Conservation (phyloP, 352 stramenopile species). For the Lagenidium sp. region DNA sequence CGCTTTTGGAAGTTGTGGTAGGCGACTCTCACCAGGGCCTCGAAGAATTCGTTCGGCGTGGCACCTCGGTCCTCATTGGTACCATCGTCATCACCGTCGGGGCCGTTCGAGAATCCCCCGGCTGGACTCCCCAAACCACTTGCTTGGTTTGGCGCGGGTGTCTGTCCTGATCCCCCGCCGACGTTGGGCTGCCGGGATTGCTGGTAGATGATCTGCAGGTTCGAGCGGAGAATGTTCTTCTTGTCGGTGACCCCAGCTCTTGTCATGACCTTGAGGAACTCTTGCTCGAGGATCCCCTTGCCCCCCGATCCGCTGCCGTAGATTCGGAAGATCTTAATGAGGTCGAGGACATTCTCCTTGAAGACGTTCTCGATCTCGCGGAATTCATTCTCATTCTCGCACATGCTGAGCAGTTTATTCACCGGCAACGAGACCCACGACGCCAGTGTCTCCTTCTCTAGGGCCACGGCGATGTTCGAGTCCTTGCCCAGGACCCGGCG, state of each 20-base stretch:
- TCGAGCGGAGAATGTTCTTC: slow-evolving; percentile 69
- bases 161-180: background rate
- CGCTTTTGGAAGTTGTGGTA: slow-evolving; percentile 65
- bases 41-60: slow-evolving; percentile 75
- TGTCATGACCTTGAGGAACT: slow-evolving; percentile 80
- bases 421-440: slow-evolving; percentile 41
- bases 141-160: slow-evolving; percentile 1
- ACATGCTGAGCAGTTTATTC: slow-evolving; percentile 40
- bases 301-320: slow-evolving; percentile 54
- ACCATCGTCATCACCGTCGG: slow-evolving; percentile 13
- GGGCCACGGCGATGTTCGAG: slow-evolving; percentile 51
- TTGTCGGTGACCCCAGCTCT: slow-evolving; percentile 67
- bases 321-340: slow-evolving; percentile 77
- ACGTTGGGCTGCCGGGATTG: slow-evolving; percentile 27
- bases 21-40: slow-evolving; percentile 59
- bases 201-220: slow-evolving; percentile 70
- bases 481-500: slow-evolving; percentile 56
- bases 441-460: slow-evolving; percentile 64
- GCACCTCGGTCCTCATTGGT: slow-evolving; percentile 55
- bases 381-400: slow-evolving; percentile 55
- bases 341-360: slow-evolving; percentile 62
- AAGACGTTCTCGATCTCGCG: slow-evolving; percentile 51
- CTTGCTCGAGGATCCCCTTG: slow-evolving; percentile 66
- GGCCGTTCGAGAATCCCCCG: background rate
- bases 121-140: slow-evolving; percentile 3